phyloP scores from a whole-genome alignment of 495 filamentous ascomycete genomes.

The Massariosphaeria phaeospora region DNA sequence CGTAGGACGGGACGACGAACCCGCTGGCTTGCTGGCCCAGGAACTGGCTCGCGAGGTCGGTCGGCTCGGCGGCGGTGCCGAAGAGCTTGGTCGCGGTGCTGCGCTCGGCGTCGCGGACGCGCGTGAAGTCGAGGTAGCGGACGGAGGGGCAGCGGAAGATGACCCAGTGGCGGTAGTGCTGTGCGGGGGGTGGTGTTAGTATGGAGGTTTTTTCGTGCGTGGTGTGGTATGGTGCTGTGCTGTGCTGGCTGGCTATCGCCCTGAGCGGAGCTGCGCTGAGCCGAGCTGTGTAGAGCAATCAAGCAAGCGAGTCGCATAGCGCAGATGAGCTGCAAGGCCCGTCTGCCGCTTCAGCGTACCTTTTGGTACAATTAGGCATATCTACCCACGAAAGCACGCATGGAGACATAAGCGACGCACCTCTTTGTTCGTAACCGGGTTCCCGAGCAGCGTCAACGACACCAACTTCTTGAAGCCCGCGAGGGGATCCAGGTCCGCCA shows the following conservation, averaged over 20 bases:
- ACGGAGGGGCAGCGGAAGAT: constrained; percentile 80
- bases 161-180: constrained; percentile 91
- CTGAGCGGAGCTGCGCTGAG: no score
- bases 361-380: no score
- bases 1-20: constrained; percentile 60
- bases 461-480: constrained; percentile 62
- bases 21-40: constrained; percentile 81
- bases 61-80: constrained; percentile 20
- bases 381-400: no score
- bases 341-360: no score
- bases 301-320: no score
- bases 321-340: no score
- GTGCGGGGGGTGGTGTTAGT: no score
- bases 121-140: constrained; percentile 88
- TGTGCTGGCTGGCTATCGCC: no score
- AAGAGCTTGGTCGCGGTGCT: constrained; percentile 69
- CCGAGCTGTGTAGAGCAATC: no score
- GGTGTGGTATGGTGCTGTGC: no score
- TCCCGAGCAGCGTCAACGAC: constrained; percentile 76
- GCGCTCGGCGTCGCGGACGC: constrained; percentile 83
- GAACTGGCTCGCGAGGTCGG: constrained; percentile 54
- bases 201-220: no score
- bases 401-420: no score
- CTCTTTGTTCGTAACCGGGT: constrained; percentile 88
- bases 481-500: constrained; percentile 81